A percentile compares a stretch with the other conserved stretches of the same genome.
These are phyloP conservation scores for Tulasnella sp. DNA, from an alignment of 768 basidiomycete species.

Conservation along the genomic window DNA sequence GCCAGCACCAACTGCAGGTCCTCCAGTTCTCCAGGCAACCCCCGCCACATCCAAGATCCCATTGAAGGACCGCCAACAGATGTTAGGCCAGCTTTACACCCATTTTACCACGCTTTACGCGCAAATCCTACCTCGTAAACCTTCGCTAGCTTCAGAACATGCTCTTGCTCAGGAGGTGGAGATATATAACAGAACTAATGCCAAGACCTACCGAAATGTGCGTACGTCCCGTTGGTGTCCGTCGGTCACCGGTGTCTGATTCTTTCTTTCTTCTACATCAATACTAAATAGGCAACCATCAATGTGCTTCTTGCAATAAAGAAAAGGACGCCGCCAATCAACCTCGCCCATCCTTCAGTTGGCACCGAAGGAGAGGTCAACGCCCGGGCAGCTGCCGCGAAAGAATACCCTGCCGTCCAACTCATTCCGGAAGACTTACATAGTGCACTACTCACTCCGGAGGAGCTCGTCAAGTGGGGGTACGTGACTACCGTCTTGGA, in stretches of 20 bases:
- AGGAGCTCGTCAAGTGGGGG: slow-evolving; percentile 56
- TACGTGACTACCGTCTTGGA: slow-evolving; percentile 64
- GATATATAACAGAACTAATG: slow-evolving; percentile 64
- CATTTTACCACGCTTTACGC: slow-evolving; percentile 66
- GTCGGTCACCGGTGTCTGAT: not conserved
- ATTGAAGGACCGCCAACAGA: slow-evolving; percentile 62
- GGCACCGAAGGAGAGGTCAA: slow-evolving; percentile 64
- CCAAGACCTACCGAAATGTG: slow-evolving; percentile 78
- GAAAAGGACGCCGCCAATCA: slow-evolving; percentile 47
- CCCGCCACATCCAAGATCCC: slow-evolving; percentile 49
- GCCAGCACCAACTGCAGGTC: slow-evolving; percentile 4
- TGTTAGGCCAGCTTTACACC: slow-evolving; percentile 67
- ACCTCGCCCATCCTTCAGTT: slow-evolving; percentile 58
- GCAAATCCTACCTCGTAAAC: slow-evolving; percentile 43
- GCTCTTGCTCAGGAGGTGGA: slow-evolving; percentile 75
- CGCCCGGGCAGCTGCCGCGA: slow-evolving; percentile 47
- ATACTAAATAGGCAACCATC: slow-evolving; percentile 42
- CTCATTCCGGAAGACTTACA: slow-evolving; percentile 45
- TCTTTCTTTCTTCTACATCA: not conserved
- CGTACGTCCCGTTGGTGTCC: slow-evolving; percentile 24
- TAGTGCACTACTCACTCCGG: slow-evolving; percentile 49
- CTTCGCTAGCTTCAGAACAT: slow-evolving; percentile 64
- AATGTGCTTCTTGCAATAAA: slow-evolving; percentile 46
- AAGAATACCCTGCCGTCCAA: slow-evolving; percentile 45
- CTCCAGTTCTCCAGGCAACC: slow-evolving; percentile 19